Evolutionary conservation across 2,329 filamentous ascomycete genomes (phyloP).

Genomic region (Diplodia mutila): DNA sequence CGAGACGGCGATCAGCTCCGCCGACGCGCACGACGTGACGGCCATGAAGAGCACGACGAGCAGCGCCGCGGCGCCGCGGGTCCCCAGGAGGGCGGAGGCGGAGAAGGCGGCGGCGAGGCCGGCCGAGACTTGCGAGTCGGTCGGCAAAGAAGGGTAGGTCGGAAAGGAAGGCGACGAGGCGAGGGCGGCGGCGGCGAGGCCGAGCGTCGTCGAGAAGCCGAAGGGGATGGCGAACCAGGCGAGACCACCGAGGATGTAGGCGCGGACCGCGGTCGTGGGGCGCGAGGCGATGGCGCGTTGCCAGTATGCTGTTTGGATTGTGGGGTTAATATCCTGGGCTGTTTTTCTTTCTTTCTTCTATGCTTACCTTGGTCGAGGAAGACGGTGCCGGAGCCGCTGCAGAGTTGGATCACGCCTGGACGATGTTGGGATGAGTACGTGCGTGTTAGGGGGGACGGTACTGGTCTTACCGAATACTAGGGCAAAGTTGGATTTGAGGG

Average conservation of each 20-base stretch:
- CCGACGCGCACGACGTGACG: slow-evolving; percentile 53
- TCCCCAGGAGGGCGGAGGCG: slow-evolving; percentile 45
- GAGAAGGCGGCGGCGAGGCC: slow-evolving; percentile 46
- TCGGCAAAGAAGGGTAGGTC: slow-evolving; percentile 51
- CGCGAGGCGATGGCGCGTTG: slow-evolving; percentile 57
- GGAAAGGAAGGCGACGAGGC: slow-evolving; percentile 57
- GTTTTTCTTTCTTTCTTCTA: no score
- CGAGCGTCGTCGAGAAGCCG: slow-evolving; percentile 57
- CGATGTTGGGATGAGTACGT: no score
- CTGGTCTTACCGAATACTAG: slow-evolving; percentile 42
- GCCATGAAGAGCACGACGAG: slow-evolving; percentile 48
- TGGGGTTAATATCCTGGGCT: no score
- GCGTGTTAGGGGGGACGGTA: no score
- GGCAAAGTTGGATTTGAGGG: slow-evolving; percentile 47
- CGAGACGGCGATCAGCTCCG: slow-evolving; percentile 58
- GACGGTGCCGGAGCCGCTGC: slow-evolving; percentile 37
- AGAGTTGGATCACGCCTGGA: slow-evolving; percentile 47
- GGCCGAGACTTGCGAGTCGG: slow-evolving; percentile 40
- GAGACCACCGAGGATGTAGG: slow-evolving; percentile 57
- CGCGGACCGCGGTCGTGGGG: slow-evolving; percentile 52
- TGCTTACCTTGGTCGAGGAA: slow-evolving; percentile 44
- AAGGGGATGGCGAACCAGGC: slow-evolving; percentile 60
- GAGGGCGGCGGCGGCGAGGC: slow-evolving; percentile 53
- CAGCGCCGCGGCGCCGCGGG: slow-evolving; percentile 40
- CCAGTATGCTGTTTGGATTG: slow-evolving; percentile 50